Evolutionary conservation across 2,329 filamentous ascomycete species (phyloP), one percentile per base, ranked within the genome.

Genomic region (Zymoseptoria crescenta): DNA sequence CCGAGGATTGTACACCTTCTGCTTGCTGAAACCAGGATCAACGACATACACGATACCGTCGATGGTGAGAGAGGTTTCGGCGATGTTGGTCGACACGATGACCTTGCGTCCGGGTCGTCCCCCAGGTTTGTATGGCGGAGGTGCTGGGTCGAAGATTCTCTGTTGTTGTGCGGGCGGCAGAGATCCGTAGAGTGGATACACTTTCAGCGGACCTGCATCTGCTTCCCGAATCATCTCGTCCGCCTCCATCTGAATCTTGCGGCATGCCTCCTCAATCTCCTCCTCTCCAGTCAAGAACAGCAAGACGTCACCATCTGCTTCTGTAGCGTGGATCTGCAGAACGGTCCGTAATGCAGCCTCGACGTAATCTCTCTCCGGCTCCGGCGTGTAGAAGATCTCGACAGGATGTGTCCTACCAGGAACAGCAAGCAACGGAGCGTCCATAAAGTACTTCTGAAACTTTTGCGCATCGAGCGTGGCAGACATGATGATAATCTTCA

Each of bases 401-500:
- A 99, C 94, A 5, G 94, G 92, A 73, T 96, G 87, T 20, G 94
- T 99, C 75, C 94, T 87, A 72, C 94, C 94, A 41, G 94, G 94
- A 2, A 99, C 94, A 24, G 93, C 91, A 56, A 99, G 84, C 49
- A 99, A 81, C 6, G 94, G 94, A 4, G 94, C 94, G 69, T 96
- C 85, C 76, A 91, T 89, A 79, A 99, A 99, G 78, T 99, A 99
- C 61, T 86, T 87, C 75, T 97, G 94, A 74, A 99, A 99, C 77
- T 99, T 99, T 72, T 96, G 88, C 4, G 94, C 94, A 76, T 99
- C 94, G 57, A 99, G 83, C 8, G 94, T 99, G 61, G 94, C 94
- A 72, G 93, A 97, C 86, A 97, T 99, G 81, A 99, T 94, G 71
- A 99, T 94, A 70, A 99, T 89, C 80, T 99, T 99, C 70, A 99